These are phyloP conservation scores for Gossypium davidsonii DNA, from an alignment of 441 rosid species.

Conservation along the genomic window DNA sequence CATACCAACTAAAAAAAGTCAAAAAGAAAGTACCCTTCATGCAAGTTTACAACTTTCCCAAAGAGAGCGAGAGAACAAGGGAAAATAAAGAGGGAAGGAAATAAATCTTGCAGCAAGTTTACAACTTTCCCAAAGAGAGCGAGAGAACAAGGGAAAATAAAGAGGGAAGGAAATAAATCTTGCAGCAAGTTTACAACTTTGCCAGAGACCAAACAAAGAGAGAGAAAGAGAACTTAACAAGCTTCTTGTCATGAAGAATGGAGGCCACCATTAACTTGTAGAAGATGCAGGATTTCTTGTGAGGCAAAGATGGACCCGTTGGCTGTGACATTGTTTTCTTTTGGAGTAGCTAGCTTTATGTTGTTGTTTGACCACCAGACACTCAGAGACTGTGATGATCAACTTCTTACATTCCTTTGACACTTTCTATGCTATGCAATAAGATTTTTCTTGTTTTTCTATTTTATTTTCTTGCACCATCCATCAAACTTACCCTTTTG, in stretches of 20 bases:
- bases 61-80: background rate
- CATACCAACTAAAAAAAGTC: background rate
- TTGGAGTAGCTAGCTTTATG: background rate
- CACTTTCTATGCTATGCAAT: background rate
- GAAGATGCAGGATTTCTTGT: constrained; percentile 30
- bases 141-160: background rate
- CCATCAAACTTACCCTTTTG: background rate
- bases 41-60: background rate
- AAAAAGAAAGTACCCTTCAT: background rate
- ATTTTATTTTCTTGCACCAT: background rate
- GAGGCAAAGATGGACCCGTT: constrained; percentile 18
- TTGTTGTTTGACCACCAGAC: background rate
- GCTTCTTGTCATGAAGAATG: constrained; percentile 34
- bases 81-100: background rate
- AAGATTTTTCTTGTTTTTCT: background rate
- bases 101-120: background rate
- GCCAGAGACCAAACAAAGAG: constrained; percentile 20
- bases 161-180: background rate
- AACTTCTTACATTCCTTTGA: background rate
- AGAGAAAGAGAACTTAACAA: constrained; percentile 18
- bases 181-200: constrained; percentile 1
- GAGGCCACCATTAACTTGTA: constrained; percentile 36
- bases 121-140: background rate
- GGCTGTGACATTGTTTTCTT: constrained; percentile 18
- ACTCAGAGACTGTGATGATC: background rate